These are phyloP conservation scores for Erodium maritimum DNA, from an alignment of 345 rosid genomes.

Conservation along the genomic window DNA sequence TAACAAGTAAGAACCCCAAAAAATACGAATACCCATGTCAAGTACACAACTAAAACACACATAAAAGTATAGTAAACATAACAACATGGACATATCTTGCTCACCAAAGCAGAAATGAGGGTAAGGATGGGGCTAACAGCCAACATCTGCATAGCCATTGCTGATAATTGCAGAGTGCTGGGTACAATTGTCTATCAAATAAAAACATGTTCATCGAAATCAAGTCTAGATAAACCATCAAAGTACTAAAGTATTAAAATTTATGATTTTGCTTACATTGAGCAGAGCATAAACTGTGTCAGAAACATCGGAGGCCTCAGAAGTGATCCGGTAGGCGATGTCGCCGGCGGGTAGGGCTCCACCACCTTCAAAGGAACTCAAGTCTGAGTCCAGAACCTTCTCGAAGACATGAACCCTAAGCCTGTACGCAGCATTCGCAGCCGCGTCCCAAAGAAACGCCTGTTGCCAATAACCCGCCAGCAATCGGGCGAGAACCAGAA, in stretches of 20 bases:
- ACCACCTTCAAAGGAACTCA: constrained; percentile 69
- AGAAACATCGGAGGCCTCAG: constrained; percentile 75
- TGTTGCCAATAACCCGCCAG: constrained; percentile 64
- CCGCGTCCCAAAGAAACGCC: constrained; percentile 75
- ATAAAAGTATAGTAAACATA: not conserved
- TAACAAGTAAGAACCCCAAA: constrained; percentile 6
- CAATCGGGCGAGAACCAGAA: constrained; percentile 35
- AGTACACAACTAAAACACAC: not conserved
- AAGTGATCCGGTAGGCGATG: constrained; percentile 65
- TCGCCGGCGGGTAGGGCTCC: constrained; percentile 58
- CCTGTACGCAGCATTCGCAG: constrained; percentile 37
- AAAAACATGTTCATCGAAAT: constrained; percentile 1
- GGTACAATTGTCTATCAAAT: constrained; percentile 68
- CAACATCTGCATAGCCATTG: constrained; percentile 74
- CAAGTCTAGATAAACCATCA: not conserved
- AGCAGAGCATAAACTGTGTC: constrained; percentile 68
- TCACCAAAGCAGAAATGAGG: constrained; percentile 66
- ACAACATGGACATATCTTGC: constrained; percentile 8
- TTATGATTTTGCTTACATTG: constrained; percentile 36
- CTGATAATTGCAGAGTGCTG: constrained; percentile 57
- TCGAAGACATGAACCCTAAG: constrained; percentile 57
- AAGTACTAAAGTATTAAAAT: not conserved
- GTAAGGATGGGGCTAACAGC: constrained; percentile 69
- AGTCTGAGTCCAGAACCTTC: constrained; percentile 55
- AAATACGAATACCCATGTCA: not conserved